A percentile compares a stretch with the other conserved stretches of the same genome.
These are phyloP conservation scores for Plasmodium sp. DNA, from an alignment of 169 alveolate species.

Conservation along the genomic window DNA sequence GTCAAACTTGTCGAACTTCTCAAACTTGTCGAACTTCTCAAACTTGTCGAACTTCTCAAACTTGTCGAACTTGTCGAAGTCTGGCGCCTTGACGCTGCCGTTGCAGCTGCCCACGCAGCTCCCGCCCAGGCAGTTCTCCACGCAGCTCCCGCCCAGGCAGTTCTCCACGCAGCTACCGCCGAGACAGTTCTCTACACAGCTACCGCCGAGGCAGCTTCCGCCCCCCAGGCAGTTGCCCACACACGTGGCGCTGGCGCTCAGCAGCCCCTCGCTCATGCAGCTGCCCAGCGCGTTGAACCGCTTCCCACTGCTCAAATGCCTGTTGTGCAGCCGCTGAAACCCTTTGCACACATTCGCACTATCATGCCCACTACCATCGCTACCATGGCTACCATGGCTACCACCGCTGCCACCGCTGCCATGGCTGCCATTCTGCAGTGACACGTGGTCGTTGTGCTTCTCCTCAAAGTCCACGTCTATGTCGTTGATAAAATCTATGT, in stretches of 20 bases:
- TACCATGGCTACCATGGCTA: too few species aligned
- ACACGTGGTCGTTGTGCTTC: background rate
- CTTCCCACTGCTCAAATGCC: background rate
- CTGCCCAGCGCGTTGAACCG: background rate
- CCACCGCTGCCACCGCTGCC: too few species aligned
- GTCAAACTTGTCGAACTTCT: background rate
- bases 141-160: too few species aligned
- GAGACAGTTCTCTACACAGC: too few species aligned
- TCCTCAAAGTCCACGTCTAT: constrained; percentile 66
- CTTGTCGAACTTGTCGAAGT: background rate
- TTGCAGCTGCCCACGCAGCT: background rate
- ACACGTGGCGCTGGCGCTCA: background rate
- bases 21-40: background rate
- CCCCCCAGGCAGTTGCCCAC: background rate
- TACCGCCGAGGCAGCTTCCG: too few species aligned
- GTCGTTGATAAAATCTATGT: constrained; percentile 65
- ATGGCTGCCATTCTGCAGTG: background rate
- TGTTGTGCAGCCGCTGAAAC: background rate
- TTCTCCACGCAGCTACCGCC: too few species aligned
- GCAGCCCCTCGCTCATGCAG: constrained; percentile 17
- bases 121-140: background rate
- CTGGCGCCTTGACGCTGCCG: constrained; percentile 6
- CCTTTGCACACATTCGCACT: background rate
- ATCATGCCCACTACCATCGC: background rate
- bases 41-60: background rate